Percentiles rank a stretch among this genome's conserved stretches.
These are phyloP conservation scores for Scleroderma citrinum DNA, from an alignment of 768 basidiomycete species.

Conservation along the genomic window DNA sequence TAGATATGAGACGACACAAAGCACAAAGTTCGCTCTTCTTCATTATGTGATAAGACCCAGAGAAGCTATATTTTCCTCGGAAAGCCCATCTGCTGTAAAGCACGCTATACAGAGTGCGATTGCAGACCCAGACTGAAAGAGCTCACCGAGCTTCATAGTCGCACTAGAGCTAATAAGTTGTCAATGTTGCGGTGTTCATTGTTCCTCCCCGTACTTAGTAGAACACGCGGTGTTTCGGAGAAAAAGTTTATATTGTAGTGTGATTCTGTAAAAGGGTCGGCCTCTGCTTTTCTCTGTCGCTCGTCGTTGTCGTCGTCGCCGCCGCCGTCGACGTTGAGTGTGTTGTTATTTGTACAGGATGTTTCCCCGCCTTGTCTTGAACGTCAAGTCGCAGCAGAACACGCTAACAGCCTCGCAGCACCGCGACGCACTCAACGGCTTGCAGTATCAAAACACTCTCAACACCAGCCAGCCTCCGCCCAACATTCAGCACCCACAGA, in stretches of 20 bases:
- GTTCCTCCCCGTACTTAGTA: neutral
- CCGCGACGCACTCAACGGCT: slow-evolving; percentile 25
- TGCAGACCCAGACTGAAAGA: neutral
- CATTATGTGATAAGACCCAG: no score
- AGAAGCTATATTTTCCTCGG: no score
- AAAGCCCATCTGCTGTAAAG: no score
- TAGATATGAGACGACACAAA: no score
- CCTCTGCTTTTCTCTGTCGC: slow-evolving; percentile 5
- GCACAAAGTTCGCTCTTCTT: no score
- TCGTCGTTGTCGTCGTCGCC: slow-evolving; percentile 9
- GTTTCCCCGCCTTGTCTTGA: slow-evolving; percentile 28
- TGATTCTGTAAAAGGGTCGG: neutral
- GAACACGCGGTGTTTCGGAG: neutral
- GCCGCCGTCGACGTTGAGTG: slow-evolving; percentile 1
- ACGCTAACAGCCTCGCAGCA: slow-evolving; percentile 22
- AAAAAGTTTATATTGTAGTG: neutral
- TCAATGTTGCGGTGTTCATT: no score
- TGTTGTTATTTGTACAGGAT: slow-evolving; percentile 31
- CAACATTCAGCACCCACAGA: slow-evolving; percentile 34
- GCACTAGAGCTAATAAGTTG: no score
- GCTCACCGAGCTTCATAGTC: neutral
- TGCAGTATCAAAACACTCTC: slow-evolving; percentile 22
- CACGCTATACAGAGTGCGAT: no score
- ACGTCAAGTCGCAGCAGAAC: slow-evolving; percentile 27
- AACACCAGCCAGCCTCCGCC: slow-evolving; percentile 17